Evolutionary conservation across 2,329 filamentous ascomycete species (phyloP), one percentile per base, ranked within the genome.

Genomic region (Botryotinia convoluta): DNA sequence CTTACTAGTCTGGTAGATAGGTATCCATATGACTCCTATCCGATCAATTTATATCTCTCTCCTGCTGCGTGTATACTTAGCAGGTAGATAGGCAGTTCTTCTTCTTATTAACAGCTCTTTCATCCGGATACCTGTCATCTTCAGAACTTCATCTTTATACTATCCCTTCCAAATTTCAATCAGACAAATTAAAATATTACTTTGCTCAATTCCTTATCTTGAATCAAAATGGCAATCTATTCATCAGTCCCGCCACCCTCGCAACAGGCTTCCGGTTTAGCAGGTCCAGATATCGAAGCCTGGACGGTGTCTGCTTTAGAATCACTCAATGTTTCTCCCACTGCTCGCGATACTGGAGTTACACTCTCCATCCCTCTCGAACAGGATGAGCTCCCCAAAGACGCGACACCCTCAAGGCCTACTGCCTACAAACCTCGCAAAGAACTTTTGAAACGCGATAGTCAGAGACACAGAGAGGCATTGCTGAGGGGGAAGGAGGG

Each of bases 401-500:
- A 72, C 9, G 59, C 45, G n/a, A 42, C 76, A 76, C 76, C 62
- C 78, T 76, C 71, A 76, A 80, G 77, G 78, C 77, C 37, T 76
- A 79, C 64, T 75, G 74, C 69, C 79, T 82, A 73, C 77, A 79
- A 74, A 75, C 76, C 80, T 18, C 79, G 74, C 60, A 78, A 78
- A 48, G 79, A 81, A 45, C 75, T 78, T 7, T 63, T 89, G 63
- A 84, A 87, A 48, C 86, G 89, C 69, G 90, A 92, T 78, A 91
- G 88, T 77, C 78, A 89, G 79, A 90, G 89, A 79, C 83, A 77
- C 9, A 74, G 79, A 32, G 79, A 81, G 20, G 76, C 79, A 0
- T 42, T 97, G 70, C 85, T 96, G 45, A 97, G 94, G 84, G 95
- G 95, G 73, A 97, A 97, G 78, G 94, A 98, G 82, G 95, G 95